Evolutionary conservation across 805 yeast species (phyloP).

Genomic region (Torulaspora maleeae): DNA sequence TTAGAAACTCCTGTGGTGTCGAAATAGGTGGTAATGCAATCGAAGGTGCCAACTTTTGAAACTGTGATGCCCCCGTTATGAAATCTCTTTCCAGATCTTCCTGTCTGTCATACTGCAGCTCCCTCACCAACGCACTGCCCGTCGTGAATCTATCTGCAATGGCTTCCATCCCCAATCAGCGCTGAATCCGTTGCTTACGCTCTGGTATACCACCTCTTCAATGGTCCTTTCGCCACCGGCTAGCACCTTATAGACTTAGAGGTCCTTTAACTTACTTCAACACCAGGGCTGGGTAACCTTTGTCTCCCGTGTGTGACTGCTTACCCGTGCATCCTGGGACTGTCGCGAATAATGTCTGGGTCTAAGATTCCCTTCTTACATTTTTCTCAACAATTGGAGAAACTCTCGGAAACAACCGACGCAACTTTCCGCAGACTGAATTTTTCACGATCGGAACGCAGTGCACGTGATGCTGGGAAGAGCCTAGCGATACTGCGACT

Average conservation of each 20-base stretch:
- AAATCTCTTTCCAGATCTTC: slow-evolving; percentile 36
- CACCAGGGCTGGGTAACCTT: not conserved
- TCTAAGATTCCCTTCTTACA: not conserved
- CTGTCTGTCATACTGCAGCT: slow-evolving; percentile 30
- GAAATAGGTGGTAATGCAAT: slow-evolving; percentile 77
- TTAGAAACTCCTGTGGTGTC: slow-evolving; percentile 82
- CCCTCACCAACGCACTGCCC: slow-evolving; percentile 24
- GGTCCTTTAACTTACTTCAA: not conserved
- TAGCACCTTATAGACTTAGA: not conserved
- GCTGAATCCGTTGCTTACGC: not conserved
- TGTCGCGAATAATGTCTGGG: not conserved
- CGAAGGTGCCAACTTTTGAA: slow-evolving; percentile 47
- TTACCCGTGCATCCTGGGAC: not conserved
- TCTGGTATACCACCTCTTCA: not conserved
- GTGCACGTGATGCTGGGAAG: not conserved
- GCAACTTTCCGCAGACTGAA: not conserved
- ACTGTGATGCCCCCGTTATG: slow-evolving; percentile 30
- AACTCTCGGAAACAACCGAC: no score
- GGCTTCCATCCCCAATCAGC: slow-evolving; percentile 27
- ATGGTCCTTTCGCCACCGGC: not conserved
- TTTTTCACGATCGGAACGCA: not conserved
- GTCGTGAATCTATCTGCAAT: slow-evolving; percentile 32
- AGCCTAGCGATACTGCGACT: not conserved
- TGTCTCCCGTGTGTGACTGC: not conserved
- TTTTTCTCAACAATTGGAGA: no score